Percentiles rank a stretch among this genome's conserved stretches.
Evolutionary conservation across 208 protist species (phyloP).

Genomic region (Vickermania ingenoplastis): DNA sequence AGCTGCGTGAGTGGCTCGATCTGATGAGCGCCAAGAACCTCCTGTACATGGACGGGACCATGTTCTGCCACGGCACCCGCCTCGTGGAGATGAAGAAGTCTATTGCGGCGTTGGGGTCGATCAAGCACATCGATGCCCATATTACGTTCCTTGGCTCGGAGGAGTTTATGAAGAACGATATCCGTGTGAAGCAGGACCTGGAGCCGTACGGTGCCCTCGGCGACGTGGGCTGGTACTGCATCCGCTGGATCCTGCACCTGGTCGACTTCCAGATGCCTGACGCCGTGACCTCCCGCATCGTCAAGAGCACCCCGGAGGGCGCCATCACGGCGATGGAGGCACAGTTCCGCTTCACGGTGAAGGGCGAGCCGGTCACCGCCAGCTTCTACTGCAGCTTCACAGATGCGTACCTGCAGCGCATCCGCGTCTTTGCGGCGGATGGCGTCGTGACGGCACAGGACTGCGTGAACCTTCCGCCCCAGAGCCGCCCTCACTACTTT

Average conservation of each 20-base stretch:
- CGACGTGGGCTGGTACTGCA: conserved; percentile 70
- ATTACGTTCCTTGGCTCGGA: conserved; percentile 37
- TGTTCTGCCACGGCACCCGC: conserved; percentile 41
- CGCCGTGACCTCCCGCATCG: conserved; percentile 12
- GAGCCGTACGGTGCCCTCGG: conserved; percentile 55
- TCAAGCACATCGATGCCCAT: conserved; percentile 38
- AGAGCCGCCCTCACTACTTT: conserved; percentile 10
- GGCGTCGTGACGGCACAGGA: conserved; percentile 43
- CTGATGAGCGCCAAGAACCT: conserved; percentile 24
- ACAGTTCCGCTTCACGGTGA: conserved; percentile 30
- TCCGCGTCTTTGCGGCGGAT: conserved; percentile 31
- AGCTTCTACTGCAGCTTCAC: conserved; percentile 54
- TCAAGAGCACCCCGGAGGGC: conserved; percentile 3
- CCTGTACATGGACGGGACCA: conserved; percentile 63
- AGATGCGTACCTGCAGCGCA: conserved; percentile 33
- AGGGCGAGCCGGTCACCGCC: conserved; percentile 22
- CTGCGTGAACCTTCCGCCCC: conserved; percentile 60
- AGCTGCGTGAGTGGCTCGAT: conserved; percentile 40
- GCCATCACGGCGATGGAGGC: conserved; percentile 54
- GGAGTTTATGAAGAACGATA: conserved; percentile 36
- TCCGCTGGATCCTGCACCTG: conserved; percentile 58
- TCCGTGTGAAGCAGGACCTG: conserved; percentile 38
- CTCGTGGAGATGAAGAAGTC: conserved; percentile 27
- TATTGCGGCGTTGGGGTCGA: conserved; percentile 19
- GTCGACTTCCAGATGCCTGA: conserved; percentile 42